These are phyloP conservation scores for Trichoderma orchidacearum DNA, from an alignment of 495 filamentous ascomycete species.

Conservation along the genomic window DNA sequence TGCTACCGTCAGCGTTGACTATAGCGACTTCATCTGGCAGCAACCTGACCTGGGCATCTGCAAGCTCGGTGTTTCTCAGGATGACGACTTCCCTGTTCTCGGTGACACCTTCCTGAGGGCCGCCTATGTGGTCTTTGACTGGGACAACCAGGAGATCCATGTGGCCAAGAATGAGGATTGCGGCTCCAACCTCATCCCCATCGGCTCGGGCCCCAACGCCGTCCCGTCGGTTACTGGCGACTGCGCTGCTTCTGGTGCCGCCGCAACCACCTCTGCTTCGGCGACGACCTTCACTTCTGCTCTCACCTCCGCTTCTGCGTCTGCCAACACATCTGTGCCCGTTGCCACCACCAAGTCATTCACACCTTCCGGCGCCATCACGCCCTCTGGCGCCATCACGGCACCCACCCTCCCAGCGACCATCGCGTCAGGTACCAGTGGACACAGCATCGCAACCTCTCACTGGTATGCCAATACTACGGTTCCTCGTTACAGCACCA, in stretches of 20 bases:
- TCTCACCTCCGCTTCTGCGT: background rate
- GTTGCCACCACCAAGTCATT: background rate
- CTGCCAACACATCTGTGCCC: background rate
- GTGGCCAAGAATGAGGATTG: conserved; percentile 67
- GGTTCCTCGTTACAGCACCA: background rate
- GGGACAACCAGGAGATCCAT: conserved; percentile 72
- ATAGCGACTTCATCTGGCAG: conserved; percentile 42
- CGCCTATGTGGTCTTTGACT: conserved; percentile 79
- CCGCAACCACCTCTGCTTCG: background rate
- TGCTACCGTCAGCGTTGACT: conserved; percentile 47
- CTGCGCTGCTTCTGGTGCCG: background rate
- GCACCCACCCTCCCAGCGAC: no score
- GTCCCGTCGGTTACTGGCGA: background rate
- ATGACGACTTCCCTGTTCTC: conserved; percentile 41
- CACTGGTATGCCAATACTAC: background rate
- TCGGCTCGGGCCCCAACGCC: conserved; percentile 55
- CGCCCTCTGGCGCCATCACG: background rate
- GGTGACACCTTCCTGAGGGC: conserved; percentile 82
- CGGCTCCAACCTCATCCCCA: conserved; percentile 49
- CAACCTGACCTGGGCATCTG: conserved; percentile 6
- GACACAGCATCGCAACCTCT: background rate
- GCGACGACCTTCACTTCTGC: background rate
- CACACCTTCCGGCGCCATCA: background rate
- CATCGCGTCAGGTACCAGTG: background rate
- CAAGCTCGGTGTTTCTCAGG: conserved; percentile 16